Evolutionary conservation across 1,284 basidiomycete species (phyloP).

Genomic region (Cutaneotrichosporon arboriforme): DNA sequence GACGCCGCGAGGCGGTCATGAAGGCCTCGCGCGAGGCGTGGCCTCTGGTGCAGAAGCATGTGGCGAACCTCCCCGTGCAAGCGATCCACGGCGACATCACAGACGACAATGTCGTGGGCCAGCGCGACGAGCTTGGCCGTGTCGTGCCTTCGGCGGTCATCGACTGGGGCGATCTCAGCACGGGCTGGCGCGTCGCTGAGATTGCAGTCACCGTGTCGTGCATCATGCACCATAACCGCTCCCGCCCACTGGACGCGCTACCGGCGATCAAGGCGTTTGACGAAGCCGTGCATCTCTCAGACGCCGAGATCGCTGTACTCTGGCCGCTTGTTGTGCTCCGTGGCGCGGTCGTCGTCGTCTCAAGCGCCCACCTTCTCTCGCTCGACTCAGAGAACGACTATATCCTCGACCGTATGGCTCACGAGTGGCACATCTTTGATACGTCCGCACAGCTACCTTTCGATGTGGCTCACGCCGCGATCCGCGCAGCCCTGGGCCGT

Average conservation of each 20-base stretch:
- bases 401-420: constrained; percentile 2
- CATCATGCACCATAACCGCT: constrained; percentile 10
- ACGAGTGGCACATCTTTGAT: constrained; percentile 12
- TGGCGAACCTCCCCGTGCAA: constrained; percentile 1
- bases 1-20: not conserved
- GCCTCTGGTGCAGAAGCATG: not conserved
- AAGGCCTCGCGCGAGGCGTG: not conserved
- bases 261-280: constrained; percentile 10
- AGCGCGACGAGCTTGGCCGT: constrained; percentile 9
- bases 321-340: constrained; percentile 14
- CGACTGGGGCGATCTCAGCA: constrained; percentile 15
- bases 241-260: constrained; percentile 1
- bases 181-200: constrained; percentile 14
- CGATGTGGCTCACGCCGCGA: not conserved
- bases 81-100: constrained; percentile 15
- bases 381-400: constrained; percentile 11
- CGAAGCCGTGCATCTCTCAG: not conserved
- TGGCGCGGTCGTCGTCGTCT: constrained; percentile 7
- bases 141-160: constrained; percentile 4
- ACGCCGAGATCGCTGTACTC: constrained; percentile 11
- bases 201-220: constrained; percentile 7
- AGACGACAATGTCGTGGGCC: constrained; percentile 15
- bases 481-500: not conserved
- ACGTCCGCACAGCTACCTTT: not conserved
- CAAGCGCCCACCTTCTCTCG: constrained; percentile 3